These are phyloP conservation scores for Fraxinus cuspidata DNA, from an alignment of 257 asterid genomes.

Conservation along the genomic window DNA sequence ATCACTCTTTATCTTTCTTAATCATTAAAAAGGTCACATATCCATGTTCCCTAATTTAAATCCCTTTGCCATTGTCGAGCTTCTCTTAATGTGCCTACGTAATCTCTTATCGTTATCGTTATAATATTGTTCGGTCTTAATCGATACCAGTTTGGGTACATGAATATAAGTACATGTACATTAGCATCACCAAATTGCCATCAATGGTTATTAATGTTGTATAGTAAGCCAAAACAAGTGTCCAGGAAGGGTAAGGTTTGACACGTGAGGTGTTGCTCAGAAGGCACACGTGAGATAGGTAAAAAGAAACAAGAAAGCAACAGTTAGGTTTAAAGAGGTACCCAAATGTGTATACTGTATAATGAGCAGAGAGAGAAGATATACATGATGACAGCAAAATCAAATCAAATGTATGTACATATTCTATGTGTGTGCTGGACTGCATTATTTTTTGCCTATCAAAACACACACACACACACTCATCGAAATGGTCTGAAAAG, in stretches of 20 bases:
- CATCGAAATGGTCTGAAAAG: conserved; percentile 37
- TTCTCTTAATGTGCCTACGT: too few species aligned
- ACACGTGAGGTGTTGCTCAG: conserved; percentile 1
- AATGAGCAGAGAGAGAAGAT: not conserved
- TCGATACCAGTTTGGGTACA: too few species aligned
- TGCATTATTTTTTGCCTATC: conserved; percentile 14
- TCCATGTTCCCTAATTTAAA: too few species aligned
- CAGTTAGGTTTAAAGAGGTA: not conserved
- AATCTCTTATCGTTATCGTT: too few species aligned
- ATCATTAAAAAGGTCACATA: too few species aligned
- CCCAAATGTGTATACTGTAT: not conserved
- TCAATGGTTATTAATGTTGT: not conserved
- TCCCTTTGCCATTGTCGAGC: too few species aligned
- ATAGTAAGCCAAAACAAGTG: not conserved
- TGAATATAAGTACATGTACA: too few species aligned
- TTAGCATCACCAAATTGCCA: too few species aligned
- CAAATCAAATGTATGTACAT: conserved; percentile 1
- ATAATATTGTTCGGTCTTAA: too few species aligned
- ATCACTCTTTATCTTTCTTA: too few species aligned
- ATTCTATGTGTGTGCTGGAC: not conserved
- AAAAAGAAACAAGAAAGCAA: conserved; percentile 6
- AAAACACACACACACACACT: conserved; percentile 19
- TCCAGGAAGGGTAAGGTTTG: not conserved
- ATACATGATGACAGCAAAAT: conserved; percentile 7
- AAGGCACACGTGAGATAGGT: conserved; percentile 3